Percentiles rank a stretch among this genome's conserved stretches.
Evolutionary conservation across 1,139 yeast genomes (phyloP).

Genomic region (Debaryomycetaceae sp.): DNA sequence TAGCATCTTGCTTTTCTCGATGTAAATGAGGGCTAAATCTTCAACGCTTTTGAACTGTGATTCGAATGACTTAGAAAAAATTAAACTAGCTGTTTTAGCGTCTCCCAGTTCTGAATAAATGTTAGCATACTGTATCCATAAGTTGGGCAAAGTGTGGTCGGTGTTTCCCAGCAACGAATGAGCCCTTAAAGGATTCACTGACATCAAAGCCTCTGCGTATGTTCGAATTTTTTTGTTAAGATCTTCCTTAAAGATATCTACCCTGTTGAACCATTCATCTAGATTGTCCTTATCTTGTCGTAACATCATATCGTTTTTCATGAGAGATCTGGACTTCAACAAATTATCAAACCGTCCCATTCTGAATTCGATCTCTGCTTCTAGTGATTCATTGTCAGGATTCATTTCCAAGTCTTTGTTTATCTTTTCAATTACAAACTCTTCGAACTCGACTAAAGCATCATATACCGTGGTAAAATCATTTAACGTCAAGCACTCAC

Average conservation of each 20-base stretch:
- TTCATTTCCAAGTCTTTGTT: constrained; percentile 23
- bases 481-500: constrained; percentile 45
- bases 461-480: constrained; percentile 70
- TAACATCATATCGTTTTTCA: constrained; percentile 63
- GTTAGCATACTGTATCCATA: constrained; percentile 72
- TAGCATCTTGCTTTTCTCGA: constrained; percentile 70
- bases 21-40: constrained; percentile 68
- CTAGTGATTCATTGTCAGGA: constrained; percentile 16
- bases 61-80: constrained; percentile 62
- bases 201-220: constrained; percentile 64
- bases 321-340: constrained; percentile 50
- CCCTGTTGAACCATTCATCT: constrained; percentile 65
- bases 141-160: constrained; percentile 38
- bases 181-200: constrained; percentile 61
- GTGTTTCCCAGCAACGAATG: constrained; percentile 18
- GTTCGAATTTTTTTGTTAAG: constrained; percentile 47
- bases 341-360: constrained; percentile 54
- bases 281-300: constrained; percentile 62
- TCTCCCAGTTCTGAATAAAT: constrained; percentile 58
- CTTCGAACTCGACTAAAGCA: constrained; percentile 61
- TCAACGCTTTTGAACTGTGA: constrained; percentile 64
- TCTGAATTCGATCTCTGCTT: constrained; percentile 35
- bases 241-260: constrained; percentile 37
- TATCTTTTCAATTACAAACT: constrained; percentile 38
- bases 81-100: constrained; percentile 56